Base-by-base conservation (phyloP, 768 basidiomycete species). In the Suillus ampliporus region DNA sequence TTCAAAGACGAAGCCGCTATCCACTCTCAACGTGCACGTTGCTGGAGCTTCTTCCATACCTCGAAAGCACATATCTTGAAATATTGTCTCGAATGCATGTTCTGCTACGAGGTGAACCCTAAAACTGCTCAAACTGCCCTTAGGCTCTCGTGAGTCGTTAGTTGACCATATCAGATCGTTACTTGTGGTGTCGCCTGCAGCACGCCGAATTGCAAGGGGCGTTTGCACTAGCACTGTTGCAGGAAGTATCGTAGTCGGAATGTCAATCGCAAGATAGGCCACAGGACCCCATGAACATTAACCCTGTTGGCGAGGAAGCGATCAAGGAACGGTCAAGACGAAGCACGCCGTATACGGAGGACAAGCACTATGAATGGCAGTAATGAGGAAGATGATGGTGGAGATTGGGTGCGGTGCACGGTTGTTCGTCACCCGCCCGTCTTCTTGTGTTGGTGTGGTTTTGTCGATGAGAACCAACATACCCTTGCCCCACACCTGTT, bases 1-100 rank as follows among this genome's bases (percentile, higher is more conserved):
- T 67, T 64, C 58, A 60, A 68, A 84, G 91, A 67, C 82, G 81
- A 15, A 87, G 90, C 28, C 85, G 91, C 10, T 94, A 92, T 68
- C 87, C 90, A 9, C 83, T 95, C 3, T 89, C 91, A 3, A 81
- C 86, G 1, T 90, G 94, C 11, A 82, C 92, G 0, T 73, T 92
- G 19, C 76, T 92, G 21, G 94, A 95, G 70, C 86, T 96, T 7
- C 75, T 78, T 2, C 81, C 84, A 1, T 96, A 95, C 70, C 82
- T 96, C 63, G 89, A 87, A 68, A 81, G 84, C 17, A 88, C 85
- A 4, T 96, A 89, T 72, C 80, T 86, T 0, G 87, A 92, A 2
- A 89, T n/a, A 92, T 54, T 75, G 86, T 17, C 68, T 87, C 4
- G 89, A 92, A 65, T 95, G 94, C 69, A 84, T 84, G 2, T 83